Base-by-base conservation (phyloP, 2,329 filamentous ascomycete species). In the Phialophora verrucosa region DNA sequence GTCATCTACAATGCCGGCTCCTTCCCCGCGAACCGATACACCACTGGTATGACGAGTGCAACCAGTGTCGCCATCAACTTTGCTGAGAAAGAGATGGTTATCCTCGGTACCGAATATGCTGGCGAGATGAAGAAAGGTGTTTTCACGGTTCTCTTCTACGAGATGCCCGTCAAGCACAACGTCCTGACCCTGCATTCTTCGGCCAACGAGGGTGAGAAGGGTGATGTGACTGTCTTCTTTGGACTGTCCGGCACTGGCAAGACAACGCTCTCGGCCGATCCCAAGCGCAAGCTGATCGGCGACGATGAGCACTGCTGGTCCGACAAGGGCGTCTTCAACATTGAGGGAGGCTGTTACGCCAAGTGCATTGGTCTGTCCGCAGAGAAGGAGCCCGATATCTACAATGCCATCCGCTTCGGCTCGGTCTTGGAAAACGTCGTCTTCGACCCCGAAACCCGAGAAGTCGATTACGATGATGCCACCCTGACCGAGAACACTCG, bases 281-380 rank as follows among this genome's bases (percentile, higher is more conserved):
- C 93, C 75, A 96, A 97, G 86, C 93, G 95, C 78, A 89, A 91
- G 72, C 84, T 99, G 76, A 99, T 99, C 75, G 95, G 95, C 78
- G 95, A 99, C 76, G 95, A 99, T 78, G 95, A 99, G 90, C 95
- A 99, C 88, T 98, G 95, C 90, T 99, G 95, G 95, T 93, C 90
- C 74, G 95, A 99, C 79, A 88, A 82, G 65, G 95, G 95, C 80
- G 89, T 99, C 78, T 99, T 99, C 90, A 99, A 99, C 88, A 99
- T 99, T 66, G 95, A 99, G 84, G 95, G 95, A 75, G 95, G 95
- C 72, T 99, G 95, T 88, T 99, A 99, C 83, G 95, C 95, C 81
- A 99, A 99, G 90, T 94, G 90, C 82, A 94, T 99, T 78, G 94
- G 94, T 73, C 90, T 99, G 64, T 97, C 95, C 25, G 93, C 90